Evolutionary conservation across 192 early-diverging fungal species (phyloP), one percentile per base, ranked within the genome.

Genomic region (Nowakowskiella sp.): DNA sequence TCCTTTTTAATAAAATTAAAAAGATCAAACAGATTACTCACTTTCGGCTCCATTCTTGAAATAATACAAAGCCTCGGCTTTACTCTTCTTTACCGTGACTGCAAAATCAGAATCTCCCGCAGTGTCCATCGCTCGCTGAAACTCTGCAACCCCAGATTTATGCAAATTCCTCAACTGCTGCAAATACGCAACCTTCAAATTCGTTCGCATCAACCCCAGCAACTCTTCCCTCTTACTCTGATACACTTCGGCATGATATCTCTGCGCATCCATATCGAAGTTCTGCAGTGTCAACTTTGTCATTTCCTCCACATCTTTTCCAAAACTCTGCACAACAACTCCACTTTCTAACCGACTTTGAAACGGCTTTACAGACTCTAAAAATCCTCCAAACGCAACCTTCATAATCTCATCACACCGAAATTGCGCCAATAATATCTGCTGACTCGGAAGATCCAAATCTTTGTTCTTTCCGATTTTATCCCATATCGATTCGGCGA

Each of bases 381-480:
- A 54, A 61, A 97, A 96, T 5, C 62, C 63, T 8, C 74, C 80
- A 65, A 88, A 83, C 0, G 83, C 87, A 0, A 72, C 67, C 65
- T 80, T 46, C 25, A 87, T 81, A 64, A 99, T 97, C 67, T 99
- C 96, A 48, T 99, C 96, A 64, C 96, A 99, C 43, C 96, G 85
- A 67, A 89, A 97, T 74, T 97, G 92, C 25, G 96, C 96, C 44
- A 99, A 77, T 42, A 99, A 66, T 65, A 97, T 89, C 72, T 96
- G 94, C 62, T 99, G 96, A 3, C 94, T 96, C 3, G 96, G 96
- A 30, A 99, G 74, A 73, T 99, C 96, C 51, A 99, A 72, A 54
- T 99, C 96, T 52, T 87, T 85, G 71, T 94, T 96, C 66, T 83
- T 80, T 51, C 88, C 73, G 39, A 99, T 93, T 71, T 92, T 91